Base-by-base conservation (phyloP, 1,139 yeast genomes). In the Kluyveromyces sp. region DNA sequence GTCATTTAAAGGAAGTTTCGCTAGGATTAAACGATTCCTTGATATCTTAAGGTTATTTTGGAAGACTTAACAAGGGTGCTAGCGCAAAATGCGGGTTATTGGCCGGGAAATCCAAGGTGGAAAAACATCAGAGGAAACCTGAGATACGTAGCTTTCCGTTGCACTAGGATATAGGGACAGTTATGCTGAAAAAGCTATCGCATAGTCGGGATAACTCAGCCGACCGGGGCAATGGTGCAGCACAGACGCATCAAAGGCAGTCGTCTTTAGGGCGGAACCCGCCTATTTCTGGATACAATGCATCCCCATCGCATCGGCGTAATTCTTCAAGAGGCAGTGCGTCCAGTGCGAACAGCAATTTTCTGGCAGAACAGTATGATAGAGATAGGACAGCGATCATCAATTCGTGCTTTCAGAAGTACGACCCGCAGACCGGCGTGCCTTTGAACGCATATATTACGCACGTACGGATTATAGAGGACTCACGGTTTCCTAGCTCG, bases 381-480 rank as follows among this genome's bases (percentile, higher is more conserved):
- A 56, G 63, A 25, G 81, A 77, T 54, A 68, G 74, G 47, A 62
- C 63, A 36, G 60, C 64, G 15, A 67, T 76, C 40, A 66, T 71
- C 45, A 61, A 60, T 45, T 70, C 63, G 45, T 70, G 79, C 46
- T 76, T 76, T 52, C 60, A 71, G 4, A 68, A 65, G 40, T 57
- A 62, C 3, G 74, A 64, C 44, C 52, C 57, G 28, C 52, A 54
- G 15, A 64, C 64, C 15, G 69, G 72, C 4, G 58, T 57, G 3
- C 61, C 69, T 15, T 57, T 65, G 12, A 82, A 77, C 43, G 70
- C 65, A 33, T 79, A 79, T 55, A 69, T 78, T 44, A 77, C 83
- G 1, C 85, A 80, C 57, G 81, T 76, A 7, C 63, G 83, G 41
- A 69, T 79, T 19, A 63, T 73, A 40, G 81, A 76, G 51, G 79